Base-by-base conservation (phyloP, 768 basidiomycete species). In the Gymnopilus dilepis region DNA sequence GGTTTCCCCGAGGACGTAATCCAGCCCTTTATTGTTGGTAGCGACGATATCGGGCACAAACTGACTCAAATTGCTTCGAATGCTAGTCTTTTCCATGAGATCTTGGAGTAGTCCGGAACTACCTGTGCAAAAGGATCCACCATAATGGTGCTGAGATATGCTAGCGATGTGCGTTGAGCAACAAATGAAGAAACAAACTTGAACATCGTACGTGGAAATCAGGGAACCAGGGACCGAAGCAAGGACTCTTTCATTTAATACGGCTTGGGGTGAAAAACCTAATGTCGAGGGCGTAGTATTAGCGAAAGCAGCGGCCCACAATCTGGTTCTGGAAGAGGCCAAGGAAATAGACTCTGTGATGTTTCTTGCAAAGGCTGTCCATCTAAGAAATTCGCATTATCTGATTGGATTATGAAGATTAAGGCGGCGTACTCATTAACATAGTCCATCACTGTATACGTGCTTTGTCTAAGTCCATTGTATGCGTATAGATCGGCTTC, bases 81-180 rank as follows among this genome's bases (percentile, higher is more conserved):
- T 78, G 45, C 79, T 78, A 6, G 76, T 67, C 65, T 91, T 90
- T 28, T 80, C 83, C 88, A 90, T 89, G 50, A 91, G 75, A 62
- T 87, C 85, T 64, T 85, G 82, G 8, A 91, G 72, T 34, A 86
- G 70, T 22, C 81, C 82, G 24, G 76, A 77, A 41, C 71, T 80
- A 15, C 89, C 89, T 6, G 73, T 63, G 63, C 87, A 89, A 69
- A 88, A 89, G 2, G 84, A 82, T 12, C 87, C 86, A n/a, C 86
- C 86, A 66, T 83, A 83, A 53, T 74, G 79, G 61, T 84, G 83
- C 43, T 86, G 84, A 4, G 85, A 86, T 61, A 87, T 80, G 13
- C 85, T 86, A 61, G 24, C 33, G 22, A 56, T 19, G 43, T 54
- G 48, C 21, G 9, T 28, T 24, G 15, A 59, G 22, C 12, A 19